These are phyloP conservation scores for Fusarium concolor DNA, from an alignment of 2,329 filamentous ascomycete genomes.

Conservation along the genomic window DNA sequence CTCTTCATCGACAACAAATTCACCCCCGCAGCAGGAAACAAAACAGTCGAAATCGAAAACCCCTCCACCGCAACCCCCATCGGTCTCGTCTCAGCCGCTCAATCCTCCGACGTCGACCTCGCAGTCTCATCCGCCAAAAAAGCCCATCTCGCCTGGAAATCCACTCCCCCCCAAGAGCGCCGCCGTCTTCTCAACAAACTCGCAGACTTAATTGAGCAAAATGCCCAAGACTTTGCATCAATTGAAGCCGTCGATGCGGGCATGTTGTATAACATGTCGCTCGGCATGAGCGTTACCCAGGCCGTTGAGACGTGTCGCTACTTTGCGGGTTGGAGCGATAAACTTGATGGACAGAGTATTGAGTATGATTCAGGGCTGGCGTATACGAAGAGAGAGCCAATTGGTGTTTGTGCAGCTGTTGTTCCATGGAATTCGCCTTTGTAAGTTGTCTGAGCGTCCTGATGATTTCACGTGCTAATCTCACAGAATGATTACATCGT, in stretches of 20 bases:
- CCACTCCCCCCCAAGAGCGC: conserved; percentile 66
- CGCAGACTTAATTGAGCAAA: conserved; percentile 79
- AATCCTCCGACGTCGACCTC: conserved; percentile 68
- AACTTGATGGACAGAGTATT: conserved; percentile 82
- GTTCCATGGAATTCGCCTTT: conserved; percentile 81
- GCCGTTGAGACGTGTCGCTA: conserved; percentile 65
- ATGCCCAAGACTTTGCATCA: conserved; percentile 75
- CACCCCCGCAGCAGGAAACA: neutral
- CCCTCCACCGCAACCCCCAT: neutral
- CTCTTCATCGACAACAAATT: conserved; percentile 33
- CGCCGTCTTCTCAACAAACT: conserved; percentile 76
- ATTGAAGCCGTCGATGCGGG: conserved; percentile 86
- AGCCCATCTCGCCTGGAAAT: conserved; percentile 64
- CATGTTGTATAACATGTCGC: conserved; percentile 72
- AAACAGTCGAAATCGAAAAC: conserved; percentile 7
- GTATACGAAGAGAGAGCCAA: conserved; percentile 82
- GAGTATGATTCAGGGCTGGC: conserved; percentile 74
- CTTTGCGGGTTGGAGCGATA: conserved; percentile 82
- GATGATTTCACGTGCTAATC: neutral
- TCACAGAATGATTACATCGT: conserved; percentile 31
- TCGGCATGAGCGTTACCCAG: conserved; percentile 52
- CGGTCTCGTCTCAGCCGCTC: conserved; percentile 15
- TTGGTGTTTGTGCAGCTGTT: conserved; percentile 77
- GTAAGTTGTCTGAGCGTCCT: conserved; percentile 3
- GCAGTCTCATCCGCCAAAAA: conserved; percentile 83